These are phyloP conservation scores for Aquilaria yunnanensis DNA, from an alignment of 345 rosid species.

Conservation along the genomic window DNA sequence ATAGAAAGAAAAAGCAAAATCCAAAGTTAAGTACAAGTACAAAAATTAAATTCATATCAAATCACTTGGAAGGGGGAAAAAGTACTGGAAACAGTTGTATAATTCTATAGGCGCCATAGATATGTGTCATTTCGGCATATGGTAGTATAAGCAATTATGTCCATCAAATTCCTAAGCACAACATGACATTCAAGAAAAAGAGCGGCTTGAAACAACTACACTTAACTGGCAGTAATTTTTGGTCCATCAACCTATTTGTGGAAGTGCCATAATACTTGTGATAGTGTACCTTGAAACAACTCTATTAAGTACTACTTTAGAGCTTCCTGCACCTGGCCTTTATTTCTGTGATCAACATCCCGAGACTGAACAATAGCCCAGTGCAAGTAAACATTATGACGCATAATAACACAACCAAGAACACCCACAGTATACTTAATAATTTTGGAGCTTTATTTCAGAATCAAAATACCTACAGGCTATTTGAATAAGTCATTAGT, in stretches of 20 bases:
- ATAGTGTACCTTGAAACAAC: conserved; percentile 53
- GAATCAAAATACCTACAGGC: conserved; percentile 65
- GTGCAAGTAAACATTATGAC: conserved; percentile 90
- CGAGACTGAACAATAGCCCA: conserved; percentile 94
- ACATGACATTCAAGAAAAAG: no score
- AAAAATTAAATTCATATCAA: neutral
- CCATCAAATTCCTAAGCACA: no score
- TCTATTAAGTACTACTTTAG: conserved; percentile 81
- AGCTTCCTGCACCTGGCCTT: conserved; percentile 74
- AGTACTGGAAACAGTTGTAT: no score
- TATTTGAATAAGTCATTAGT: neutral
- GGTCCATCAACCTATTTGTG: neutral
- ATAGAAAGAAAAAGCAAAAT: neutral
- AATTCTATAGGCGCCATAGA: no score
- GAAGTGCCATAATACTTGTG: neutral
- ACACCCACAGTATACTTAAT: conserved; percentile 89
- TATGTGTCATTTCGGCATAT: no score
- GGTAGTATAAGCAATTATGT: neutral
- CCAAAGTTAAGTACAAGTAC: neutral
- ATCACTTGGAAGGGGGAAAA: neutral
- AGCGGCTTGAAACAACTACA: neutral
- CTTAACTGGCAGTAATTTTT: neutral
- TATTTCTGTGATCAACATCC: conserved; percentile 58
- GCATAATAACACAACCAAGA: conserved; percentile 95
- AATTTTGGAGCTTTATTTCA: conserved; percentile 75